These are phyloP conservation scores for Fraxinus ornus DNA, from an alignment of 305 asterid species.

Conservation along the genomic window DNA sequence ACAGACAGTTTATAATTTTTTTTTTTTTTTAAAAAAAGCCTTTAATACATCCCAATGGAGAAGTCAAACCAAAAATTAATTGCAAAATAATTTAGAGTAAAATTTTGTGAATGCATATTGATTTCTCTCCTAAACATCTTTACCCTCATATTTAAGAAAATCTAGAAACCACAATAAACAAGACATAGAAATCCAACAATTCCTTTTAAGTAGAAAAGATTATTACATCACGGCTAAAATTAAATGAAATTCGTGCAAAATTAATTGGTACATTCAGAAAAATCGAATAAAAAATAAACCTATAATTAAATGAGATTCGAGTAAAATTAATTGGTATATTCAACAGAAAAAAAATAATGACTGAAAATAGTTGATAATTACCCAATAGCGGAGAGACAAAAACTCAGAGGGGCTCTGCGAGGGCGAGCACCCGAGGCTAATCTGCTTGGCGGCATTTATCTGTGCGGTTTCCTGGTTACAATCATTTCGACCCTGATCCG, in stretches of 20 bases:
- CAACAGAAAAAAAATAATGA: neutral
- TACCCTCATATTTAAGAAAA: conserved; percentile 10
- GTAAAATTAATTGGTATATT: conserved; percentile 5
- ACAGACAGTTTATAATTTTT: neutral
- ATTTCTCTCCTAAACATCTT: conserved; percentile 15
- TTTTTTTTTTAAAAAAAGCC: too few species aligned
- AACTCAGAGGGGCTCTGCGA: conserved; percentile 59
- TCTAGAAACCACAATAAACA: conserved; percentile 5
- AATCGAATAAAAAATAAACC: neutral
- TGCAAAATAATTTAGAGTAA: neutral
- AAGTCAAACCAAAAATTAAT: neutral
- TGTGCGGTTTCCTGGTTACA: conserved; percentile 80
- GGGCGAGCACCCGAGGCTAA: conserved; percentile 77
- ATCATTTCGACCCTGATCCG: conserved; percentile 51
- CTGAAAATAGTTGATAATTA: conserved; percentile 28
- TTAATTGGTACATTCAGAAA: neutral
- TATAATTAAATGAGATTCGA: neutral
- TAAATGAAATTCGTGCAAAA: neutral
- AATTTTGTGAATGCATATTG: neutral
- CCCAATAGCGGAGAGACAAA: conserved; percentile 78
- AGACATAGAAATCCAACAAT: conserved; percentile 15
- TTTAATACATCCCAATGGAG: conserved; percentile 3
- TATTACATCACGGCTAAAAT: neutral
- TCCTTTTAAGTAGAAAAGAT: neutral
- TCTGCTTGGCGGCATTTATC: conserved; percentile 78